Percentiles rank a stretch among this genome's conserved stretches.
Evolutionary conservation across 2,329 filamentous ascomycete genomes (phyloP).

Genomic region (Alternaria brassicicola): DNA sequence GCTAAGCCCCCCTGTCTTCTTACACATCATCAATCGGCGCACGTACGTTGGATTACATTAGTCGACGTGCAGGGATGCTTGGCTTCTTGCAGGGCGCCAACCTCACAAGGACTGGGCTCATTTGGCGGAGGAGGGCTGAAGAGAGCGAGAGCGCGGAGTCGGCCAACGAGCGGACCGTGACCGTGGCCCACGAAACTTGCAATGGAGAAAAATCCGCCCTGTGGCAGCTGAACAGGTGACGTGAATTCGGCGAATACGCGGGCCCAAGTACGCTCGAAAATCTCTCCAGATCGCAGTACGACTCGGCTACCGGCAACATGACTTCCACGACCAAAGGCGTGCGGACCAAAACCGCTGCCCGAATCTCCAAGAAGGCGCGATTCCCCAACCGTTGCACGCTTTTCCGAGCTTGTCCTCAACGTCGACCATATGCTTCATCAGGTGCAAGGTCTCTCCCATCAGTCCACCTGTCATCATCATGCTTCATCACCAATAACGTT

Average conservation of each 20-base stretch:
- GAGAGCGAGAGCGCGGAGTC: slow-evolving; percentile 43
- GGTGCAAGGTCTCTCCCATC: neutral
- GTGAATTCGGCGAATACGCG: slow-evolving; percentile 23
- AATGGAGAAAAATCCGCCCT: slow-evolving; percentile 13
- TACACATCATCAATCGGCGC: slow-evolving; percentile 43
- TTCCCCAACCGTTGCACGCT: neutral
- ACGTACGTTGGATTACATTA: slow-evolving; percentile 45
- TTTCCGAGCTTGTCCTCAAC: slow-evolving; percentile 27
- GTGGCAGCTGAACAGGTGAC: slow-evolving; percentile 28
- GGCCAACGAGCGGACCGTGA: slow-evolving; percentile 39
- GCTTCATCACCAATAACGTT: slow-evolving; percentile 21
- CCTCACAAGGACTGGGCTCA: slow-evolving; percentile 45
- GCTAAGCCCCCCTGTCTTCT: slow-evolving; percentile 36
- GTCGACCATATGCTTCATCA: slow-evolving; percentile 19
- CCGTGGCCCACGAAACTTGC: slow-evolving; percentile 22
- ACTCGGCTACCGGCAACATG: slow-evolving; percentile 23
- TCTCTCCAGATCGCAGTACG: slow-evolving; percentile 16
- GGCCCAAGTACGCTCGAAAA: slow-evolving; percentile 10
- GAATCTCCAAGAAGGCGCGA: slow-evolving; percentile 1
- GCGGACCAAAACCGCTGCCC: slow-evolving; percentile 24
- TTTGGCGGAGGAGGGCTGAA: slow-evolving; percentile 32
- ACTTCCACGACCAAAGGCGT: slow-evolving; percentile 31
- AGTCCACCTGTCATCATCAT: slow-evolving; percentile 6
- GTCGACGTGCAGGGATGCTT: slow-evolving; percentile 35
- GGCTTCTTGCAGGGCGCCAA: slow-evolving; percentile 45